Evolutionary conservation across 2,329 filamentous ascomycete species (phyloP).

Genomic region (Aspergillus glaucus): DNA sequence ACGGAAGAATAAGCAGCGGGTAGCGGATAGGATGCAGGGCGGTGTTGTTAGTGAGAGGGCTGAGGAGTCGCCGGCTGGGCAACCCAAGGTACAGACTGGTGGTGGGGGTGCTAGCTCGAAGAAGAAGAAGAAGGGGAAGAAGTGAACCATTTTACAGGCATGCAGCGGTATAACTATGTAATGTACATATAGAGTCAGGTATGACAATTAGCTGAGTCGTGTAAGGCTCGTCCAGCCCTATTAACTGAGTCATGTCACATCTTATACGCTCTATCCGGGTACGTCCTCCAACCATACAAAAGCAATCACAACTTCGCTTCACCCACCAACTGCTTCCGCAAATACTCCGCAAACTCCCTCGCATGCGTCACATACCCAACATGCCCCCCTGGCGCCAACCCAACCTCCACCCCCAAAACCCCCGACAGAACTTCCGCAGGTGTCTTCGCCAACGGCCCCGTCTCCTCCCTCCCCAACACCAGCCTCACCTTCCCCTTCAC

Average conservation of each 20-base stretch:
- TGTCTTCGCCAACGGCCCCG: conserved; percentile 49
- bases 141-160: conserved; percentile 18
- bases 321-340: conserved; percentile 43
- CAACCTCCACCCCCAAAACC: conserved; percentile 41
- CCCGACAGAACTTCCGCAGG: conserved; percentile 44
- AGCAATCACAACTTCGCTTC: conserved; percentile 40
- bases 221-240: too few species aligned
- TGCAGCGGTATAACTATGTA: conserved; percentile 2
- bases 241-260: too few species aligned
- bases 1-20: conserved; percentile 83
- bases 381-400: conserved; percentile 43
- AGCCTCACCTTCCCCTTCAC: conserved; percentile 50
- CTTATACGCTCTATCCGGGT: too few species aligned
- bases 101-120: conserved; percentile 36
- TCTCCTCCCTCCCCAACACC: conserved; percentile 41
- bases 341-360: conserved; percentile 54
- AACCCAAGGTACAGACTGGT: conserved; percentile 25
- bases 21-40: conserved; percentile 73
- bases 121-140: conserved; percentile 50
- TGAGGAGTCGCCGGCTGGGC: conserved; percentile 40
- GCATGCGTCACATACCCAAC: conserved; percentile 48
- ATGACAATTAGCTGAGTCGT: too few species aligned
- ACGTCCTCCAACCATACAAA: too few species aligned
- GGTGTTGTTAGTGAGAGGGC: conserved; percentile 69
- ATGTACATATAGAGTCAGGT: too few species aligned